A percentile compares a stretch with the other conserved stretches of the same genome.
Conservation (phyloP, 2,329 filamentous ascomycete genomes). For the Verticillium albo-atrum region DNA sequence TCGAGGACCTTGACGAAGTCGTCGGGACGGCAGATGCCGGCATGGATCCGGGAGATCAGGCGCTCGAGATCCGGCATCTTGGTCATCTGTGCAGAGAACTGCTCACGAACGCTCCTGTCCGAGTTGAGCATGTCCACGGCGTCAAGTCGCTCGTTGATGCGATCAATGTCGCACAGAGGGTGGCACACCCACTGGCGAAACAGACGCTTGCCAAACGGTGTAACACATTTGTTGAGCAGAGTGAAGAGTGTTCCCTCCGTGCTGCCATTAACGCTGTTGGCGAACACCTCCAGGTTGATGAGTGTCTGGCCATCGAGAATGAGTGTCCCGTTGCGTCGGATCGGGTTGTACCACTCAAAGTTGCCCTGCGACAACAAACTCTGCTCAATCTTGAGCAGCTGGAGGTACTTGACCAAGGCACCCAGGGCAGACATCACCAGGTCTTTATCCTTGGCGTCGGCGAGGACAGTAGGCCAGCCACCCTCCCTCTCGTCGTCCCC, state of each 20-base stretch:
- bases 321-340: constrained; percentile 82
- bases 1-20: constrained; percentile 93
- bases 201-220: constrained; percentile 92
- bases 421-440: constrained; percentile 87
- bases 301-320: constrained; percentile 93
- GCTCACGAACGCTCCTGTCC: constrained; percentile 73
- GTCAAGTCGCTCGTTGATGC: constrained; percentile 91
- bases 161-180: constrained; percentile 77
- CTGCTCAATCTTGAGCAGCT: constrained; percentile 81
- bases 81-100: constrained; percentile 81
- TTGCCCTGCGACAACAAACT: constrained; percentile 85
- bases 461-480: constrained; percentile 72
- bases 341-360: constrained; percentile 88
- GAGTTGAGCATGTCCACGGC: constrained; percentile 91
- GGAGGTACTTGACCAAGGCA: constrained; percentile 81
- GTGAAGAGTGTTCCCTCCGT: constrained; percentile 82
- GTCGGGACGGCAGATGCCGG: constrained; percentile 80
- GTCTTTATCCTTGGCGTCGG: constrained; percentile 71
- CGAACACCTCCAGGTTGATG: constrained; percentile 96
- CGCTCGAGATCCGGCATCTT: constrained; percentile 94
- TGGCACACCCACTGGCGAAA: constrained; percentile 98
- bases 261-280: constrained; percentile 86
- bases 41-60: constrained; percentile 90
- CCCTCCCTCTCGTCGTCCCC: constrained; percentile 41
- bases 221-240: constrained; percentile 89